phyloP scores from a whole-genome alignment of 2,329 filamentous ascomycete genomes.

The Mycocentrospora acerina region DNA sequence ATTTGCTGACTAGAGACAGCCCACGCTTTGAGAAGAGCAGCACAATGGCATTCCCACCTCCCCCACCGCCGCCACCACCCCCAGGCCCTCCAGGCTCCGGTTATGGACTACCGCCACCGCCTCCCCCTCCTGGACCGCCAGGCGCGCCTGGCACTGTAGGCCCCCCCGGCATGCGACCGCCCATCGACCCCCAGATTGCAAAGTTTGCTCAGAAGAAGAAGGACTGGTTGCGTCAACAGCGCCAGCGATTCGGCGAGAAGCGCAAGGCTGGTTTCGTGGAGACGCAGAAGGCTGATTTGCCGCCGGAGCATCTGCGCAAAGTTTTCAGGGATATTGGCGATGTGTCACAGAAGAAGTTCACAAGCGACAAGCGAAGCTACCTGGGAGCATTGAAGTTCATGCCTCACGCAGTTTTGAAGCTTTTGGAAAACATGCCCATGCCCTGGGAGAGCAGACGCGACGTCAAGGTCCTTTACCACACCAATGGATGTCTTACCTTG shows the following conservation, averaged over 20 bases:
- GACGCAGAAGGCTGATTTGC: slow-evolving; percentile 98
- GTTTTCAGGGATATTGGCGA: slow-evolving; percentile 98
- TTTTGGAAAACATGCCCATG: slow-evolving; percentile 99
- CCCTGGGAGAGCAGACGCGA: slow-evolving; percentile 96
- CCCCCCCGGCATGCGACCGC: slow-evolving; percentile 71
- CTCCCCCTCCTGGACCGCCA: slow-evolving; percentile 52
- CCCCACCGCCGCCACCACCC: slow-evolving; percentile 49
- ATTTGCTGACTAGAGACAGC: not conserved
- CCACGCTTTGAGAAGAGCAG: not conserved
- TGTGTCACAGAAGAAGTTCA: slow-evolving; percentile 99
- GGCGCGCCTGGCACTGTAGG: slow-evolving; percentile 52
- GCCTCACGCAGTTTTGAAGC: slow-evolving; percentile 96
- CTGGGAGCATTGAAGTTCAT: slow-evolving; percentile 98
- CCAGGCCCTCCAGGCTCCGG: slow-evolving; percentile 28
- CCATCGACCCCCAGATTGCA: slow-evolving; percentile 78
- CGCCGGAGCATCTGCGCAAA: slow-evolving; percentile 95
- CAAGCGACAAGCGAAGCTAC: slow-evolving; percentile 96
- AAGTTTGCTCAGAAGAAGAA: slow-evolving; percentile 99
- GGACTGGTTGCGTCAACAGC: slow-evolving; percentile 91
- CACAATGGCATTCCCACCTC: slow-evolving; percentile 31
- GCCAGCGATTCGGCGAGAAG: slow-evolving; percentile 95
- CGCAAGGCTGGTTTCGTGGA: slow-evolving; percentile 94
- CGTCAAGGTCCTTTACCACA: slow-evolving; percentile 97
- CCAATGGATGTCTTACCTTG: slow-evolving; percentile 93
- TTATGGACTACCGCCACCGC: slow-evolving; percentile 57